Base-by-base conservation (phyloP, 139 green algal species). In the Eudorina sp. region DNA sequence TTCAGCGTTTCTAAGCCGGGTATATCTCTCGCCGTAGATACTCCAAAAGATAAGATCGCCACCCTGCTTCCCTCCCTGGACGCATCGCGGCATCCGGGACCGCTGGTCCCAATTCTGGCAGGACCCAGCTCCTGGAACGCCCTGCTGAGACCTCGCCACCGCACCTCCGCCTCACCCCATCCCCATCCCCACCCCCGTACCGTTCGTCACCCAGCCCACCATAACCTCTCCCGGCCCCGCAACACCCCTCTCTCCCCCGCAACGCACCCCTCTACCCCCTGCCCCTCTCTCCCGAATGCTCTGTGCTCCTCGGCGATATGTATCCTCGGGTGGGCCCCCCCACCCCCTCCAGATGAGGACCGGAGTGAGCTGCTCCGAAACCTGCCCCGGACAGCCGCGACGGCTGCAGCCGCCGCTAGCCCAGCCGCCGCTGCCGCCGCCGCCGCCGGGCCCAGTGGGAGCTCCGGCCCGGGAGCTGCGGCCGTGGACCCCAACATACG, bases 321-420 rank as follows among this genome's bases (percentile, higher is more conserved):
- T n/a, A n/a, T n/a, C n/a, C n/a, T n/a, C n/a, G n/a, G n/a, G n/a
- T n/a, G n/a, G n/a, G n/a, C 13, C 51, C 16, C 58, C 27, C 14
- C 58, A 69, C 18, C 58, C 58, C 27, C 7, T 70, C 18, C 53
- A 84, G 76, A 70, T 2, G 76, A 41, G 51, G 76, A 84, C 51
- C 53, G 51, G 2, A 25, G 9, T 9, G 51, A 68, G 3, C 51
- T 84, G 34, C 34, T 72, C 25, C 76, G 53, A 0, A 18, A 72
- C 31, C 34, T 84, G 36, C 76, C 76, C 2, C 34, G 31, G 8
- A 29, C 31, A 1, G 38, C 9, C 7, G 8, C 74, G 5, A 31
- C 74, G 9, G 48, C 74, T 18, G 46, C 46, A 27, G 74, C 46
- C 29, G 74, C 46, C 27, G 74, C 29, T 9, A 46, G 4, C 41